phyloP scores from a whole-genome alignment of 192 early-diverging fungal species.

The Physocladia obscura region DNA sequence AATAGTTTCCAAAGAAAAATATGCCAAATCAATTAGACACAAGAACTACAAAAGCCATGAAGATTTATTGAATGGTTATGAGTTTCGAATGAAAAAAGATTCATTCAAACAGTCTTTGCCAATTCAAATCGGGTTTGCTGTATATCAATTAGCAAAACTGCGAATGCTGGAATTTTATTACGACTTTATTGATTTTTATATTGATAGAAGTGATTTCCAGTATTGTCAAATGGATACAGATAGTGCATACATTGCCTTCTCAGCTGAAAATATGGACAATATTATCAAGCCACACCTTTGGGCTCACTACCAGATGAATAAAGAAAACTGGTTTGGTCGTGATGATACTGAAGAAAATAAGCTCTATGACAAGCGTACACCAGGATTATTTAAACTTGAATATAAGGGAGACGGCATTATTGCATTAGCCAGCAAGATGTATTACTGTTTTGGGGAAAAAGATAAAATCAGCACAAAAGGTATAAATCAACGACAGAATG shows the following conservation, averaged over 20 bases:
- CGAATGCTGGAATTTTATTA: conserved; percentile 11
- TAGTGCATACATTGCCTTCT: background rate
- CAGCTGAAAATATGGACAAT: background rate
- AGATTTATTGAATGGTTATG: background rate
- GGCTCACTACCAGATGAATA: background rate
- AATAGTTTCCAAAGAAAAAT: no score
- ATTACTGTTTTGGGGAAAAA: conserved; percentile 8
- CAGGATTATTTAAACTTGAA: background rate
- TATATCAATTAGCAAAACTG: conserved; percentile 12
- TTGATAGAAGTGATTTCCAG: background rate
- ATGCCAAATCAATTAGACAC: no score
- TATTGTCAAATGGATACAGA: background rate
- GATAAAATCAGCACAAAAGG: conserved; percentile 9
- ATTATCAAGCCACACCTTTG: conserved; percentile 1
- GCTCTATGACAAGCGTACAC: background rate
- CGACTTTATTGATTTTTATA: conserved; percentile 14
- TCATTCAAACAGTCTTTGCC: background rate
- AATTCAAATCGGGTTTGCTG: conserved; percentile 15
- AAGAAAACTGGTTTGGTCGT: conserved; percentile 8
- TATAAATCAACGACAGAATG: background rate
- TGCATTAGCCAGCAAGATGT: background rate
- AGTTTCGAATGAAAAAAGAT: background rate
- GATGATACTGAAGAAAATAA: conserved; percentile 6
- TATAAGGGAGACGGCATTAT: background rate
- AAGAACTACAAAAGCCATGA: background rate